phyloP scores from a whole-genome alignment of 2,329 filamentous ascomycete species.

The Penicillium sumatraense region DNA sequence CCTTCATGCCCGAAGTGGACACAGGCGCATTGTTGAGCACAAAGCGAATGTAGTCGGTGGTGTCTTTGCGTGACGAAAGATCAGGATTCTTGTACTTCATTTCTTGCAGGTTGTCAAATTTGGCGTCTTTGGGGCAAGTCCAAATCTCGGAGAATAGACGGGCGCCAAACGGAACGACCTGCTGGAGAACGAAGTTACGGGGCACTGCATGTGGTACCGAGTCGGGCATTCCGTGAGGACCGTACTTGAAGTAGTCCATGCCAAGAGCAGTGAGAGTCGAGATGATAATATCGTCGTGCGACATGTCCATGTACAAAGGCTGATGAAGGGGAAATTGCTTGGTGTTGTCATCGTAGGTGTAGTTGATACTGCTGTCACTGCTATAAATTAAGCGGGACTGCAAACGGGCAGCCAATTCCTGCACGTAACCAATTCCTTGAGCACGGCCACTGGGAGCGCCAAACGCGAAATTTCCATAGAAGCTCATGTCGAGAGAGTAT shows the following conservation, averaged over 20 bases:
- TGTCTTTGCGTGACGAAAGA: conserved; percentile 13
- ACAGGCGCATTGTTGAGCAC: conserved; percentile 34
- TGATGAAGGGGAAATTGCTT: conserved; percentile 52
- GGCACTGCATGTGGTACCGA: conserved; percentile 44
- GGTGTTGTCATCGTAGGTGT: conserved; percentile 51
- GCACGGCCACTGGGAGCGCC: conserved; percentile 57
- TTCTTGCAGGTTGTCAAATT: conserved; percentile 41
- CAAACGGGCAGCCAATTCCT: conserved; percentile 56
- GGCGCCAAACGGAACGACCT: conserved; percentile 59
- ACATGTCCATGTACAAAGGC: conserved; percentile 58
- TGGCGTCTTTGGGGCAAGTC: conserved; percentile 45
- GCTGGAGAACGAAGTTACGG: conserved; percentile 55
- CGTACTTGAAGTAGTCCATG: conserved; percentile 55
- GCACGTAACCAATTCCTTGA: conserved; percentile 58
- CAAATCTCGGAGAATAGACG: conserved; percentile 60
- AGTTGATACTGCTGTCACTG: conserved; percentile 57
- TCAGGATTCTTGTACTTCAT: conserved; percentile 38
- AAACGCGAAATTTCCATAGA: conserved; percentile 48
- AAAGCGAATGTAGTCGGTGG: conserved; percentile 32
- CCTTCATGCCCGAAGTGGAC: conserved; percentile 29
- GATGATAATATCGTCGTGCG: conserved; percentile 58
- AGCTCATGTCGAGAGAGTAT: conserved; percentile 57
- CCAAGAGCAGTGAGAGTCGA: conserved; percentile 56
- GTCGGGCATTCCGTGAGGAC: conserved; percentile 26
- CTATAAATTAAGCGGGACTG: conserved; percentile 51